A percentile compares a stretch with the other conserved stretches of the same genome.
Conservation (phyloP, 441 rosid genomes). For the Codiaeum variegatum region DNA sequence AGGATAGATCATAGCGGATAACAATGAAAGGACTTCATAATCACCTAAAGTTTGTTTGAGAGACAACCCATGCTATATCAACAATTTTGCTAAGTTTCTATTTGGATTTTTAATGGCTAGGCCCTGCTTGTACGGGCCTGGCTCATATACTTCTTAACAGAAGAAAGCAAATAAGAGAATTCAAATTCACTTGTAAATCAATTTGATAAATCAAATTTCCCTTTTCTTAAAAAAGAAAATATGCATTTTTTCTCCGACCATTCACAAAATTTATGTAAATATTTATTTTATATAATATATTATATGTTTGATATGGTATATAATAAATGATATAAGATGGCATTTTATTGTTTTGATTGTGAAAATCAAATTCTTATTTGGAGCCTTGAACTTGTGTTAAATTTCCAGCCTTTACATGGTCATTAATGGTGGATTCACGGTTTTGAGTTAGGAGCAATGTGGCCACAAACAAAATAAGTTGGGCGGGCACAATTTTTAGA, state of each 20-base stretch:
- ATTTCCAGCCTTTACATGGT: not conserved
- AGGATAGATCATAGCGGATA: slow-evolving; percentile 1
- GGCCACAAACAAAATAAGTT: not conserved
- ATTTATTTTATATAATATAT: too few species aligned
- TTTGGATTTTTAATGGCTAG: not conserved
- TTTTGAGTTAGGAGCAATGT: too few species aligned
- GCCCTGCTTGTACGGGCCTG: not conserved
- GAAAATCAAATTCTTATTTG: not conserved
- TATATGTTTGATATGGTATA: too few species aligned
- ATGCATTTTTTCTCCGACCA: too few species aligned
- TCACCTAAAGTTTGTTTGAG: too few species aligned
- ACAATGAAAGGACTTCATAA: not conserved
- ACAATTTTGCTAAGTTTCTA: not conserved
- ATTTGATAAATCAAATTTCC: too few species aligned
- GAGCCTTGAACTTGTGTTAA: not conserved
- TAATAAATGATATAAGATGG: too few species aligned
- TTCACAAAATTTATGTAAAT: too few species aligned
- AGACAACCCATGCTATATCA: slow-evolving; percentile 18
- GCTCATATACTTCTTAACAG: slow-evolving; percentile 16
- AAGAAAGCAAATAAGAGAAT: slow-evolving; percentile 6
- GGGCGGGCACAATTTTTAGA: too few species aligned
- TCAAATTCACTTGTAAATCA: too few species aligned
- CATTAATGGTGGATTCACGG: too few species aligned
- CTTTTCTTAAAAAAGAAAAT: too few species aligned
- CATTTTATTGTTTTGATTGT: not conserved